These are phyloP conservation scores for Phialophora chinensis DNA, from an alignment of 2,329 filamentous ascomycete genomes.

Conservation along the genomic window DNA sequence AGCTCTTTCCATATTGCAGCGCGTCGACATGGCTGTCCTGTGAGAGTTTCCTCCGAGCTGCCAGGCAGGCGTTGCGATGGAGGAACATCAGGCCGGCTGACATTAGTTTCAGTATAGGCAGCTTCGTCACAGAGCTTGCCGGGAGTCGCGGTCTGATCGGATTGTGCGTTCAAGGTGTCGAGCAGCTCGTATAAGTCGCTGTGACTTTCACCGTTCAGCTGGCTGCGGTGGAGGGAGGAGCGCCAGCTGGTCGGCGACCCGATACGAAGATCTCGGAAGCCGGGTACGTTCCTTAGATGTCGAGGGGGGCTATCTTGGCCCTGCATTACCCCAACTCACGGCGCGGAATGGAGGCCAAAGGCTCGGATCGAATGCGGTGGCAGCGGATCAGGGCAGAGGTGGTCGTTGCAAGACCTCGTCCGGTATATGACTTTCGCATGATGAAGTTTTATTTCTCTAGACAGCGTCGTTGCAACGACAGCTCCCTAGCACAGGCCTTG, in stretches of 20 bases:
- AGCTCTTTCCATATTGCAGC: conserved; percentile 13
- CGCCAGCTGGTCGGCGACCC: conserved; percentile 7
- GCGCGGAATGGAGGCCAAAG: background rate
- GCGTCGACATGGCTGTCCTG: conserved; percentile 1
- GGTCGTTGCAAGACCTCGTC: background rate
- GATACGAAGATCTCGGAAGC: conserved; percentile 15
- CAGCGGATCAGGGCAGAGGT: background rate
- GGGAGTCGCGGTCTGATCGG: background rate
- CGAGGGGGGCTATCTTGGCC: conserved; percentile 8
- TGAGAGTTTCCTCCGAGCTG: background rate
- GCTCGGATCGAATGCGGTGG: background rate
- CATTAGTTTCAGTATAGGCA: background rate
- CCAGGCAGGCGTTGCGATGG: background rate
- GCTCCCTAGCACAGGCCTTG: background rate
- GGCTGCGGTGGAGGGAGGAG: conserved; percentile 3
- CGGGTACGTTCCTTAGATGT: conserved; percentile 10
- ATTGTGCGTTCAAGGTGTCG: background rate
- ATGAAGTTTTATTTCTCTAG: background rate
- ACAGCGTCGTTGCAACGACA: background rate
- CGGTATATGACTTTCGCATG: background rate
- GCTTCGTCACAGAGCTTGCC: background rate
- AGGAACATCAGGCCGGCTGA: background rate
- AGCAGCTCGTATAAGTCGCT: conserved; percentile 8
- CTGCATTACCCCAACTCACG: background rate
- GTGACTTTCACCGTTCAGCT: conserved; percentile 7